Percentiles rank a stretch among this genome's conserved stretches.
Conservation (phyloP, 192 early-diverging fungal species). For the Podila verticillata region DNA sequence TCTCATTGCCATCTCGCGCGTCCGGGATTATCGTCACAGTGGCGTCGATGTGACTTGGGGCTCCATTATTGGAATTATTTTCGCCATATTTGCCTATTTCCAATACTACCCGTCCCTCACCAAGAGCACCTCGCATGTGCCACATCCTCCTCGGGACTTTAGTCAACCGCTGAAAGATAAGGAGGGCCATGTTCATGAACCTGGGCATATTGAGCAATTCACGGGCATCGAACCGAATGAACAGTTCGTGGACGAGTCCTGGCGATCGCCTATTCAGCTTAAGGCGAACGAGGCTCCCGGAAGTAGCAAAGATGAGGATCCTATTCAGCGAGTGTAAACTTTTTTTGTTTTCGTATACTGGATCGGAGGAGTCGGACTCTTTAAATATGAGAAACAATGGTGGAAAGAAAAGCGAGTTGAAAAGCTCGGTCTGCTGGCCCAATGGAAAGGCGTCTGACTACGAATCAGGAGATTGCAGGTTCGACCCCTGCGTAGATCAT, state of each 20-base stretch:
- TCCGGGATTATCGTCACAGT: slow-evolving; percentile 73
- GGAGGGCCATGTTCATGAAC: slow-evolving; percentile 7
- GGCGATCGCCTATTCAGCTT: neutral
- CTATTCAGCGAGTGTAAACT: neutral
- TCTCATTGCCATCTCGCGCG: slow-evolving; percentile 66
- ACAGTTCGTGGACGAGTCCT: slow-evolving; percentile 23
- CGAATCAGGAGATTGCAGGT: slow-evolving; percentile 38
- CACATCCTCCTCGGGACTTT: slow-evolving; percentile 26
- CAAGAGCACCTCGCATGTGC: slow-evolving; percentile 13
- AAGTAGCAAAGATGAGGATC: neutral
- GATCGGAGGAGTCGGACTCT: too few species aligned
- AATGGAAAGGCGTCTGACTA: slow-evolving; percentile 40
- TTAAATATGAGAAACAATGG: too few species aligned
- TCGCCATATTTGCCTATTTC: slow-evolving; percentile 72
- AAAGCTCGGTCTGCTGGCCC: slow-evolving; percentile 16
- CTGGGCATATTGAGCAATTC: slow-evolving; percentile 16
- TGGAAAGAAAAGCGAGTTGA: neutral
- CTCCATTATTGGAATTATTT: slow-evolving; percentile 63
- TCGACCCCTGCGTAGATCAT: too few species aligned
- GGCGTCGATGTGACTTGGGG: slow-evolving; percentile 74
- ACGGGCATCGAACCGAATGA: slow-evolving; percentile 31
- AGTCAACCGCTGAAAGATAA: slow-evolving; percentile 23
- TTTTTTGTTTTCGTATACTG: too few species aligned
- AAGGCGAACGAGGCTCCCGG: too few species aligned
- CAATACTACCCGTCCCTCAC: slow-evolving; percentile 70